Evolutionary conservation across 352 stramenopile species (phyloP), one percentile per base, ranked within the genome.

Genomic region (Globisporangium canariense): DNA sequence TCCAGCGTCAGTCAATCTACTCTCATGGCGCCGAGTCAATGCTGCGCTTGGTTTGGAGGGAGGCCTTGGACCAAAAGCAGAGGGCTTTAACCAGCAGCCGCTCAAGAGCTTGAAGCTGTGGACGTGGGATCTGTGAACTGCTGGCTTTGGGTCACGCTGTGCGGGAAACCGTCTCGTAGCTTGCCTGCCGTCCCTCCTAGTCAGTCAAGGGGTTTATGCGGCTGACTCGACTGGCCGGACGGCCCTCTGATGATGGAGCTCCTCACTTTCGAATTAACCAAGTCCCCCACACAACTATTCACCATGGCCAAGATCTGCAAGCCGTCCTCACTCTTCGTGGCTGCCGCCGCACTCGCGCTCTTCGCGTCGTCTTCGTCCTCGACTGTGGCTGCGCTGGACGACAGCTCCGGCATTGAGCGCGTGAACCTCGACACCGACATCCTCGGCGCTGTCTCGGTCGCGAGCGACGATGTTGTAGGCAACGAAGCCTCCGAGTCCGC

Each of bases 231-330:
- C 28, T 40, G 41, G 16, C 13, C 14, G 41, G 41, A 47, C 14
- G 41, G 41, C 41, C 16, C 14, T 47, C 13, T 47, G 41, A 5
- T 47, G 41, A 10, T 57, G 32, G 51, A 36, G 28, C 28, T 57
- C 28, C 43, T 53, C 57, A 62, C 40, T 62, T 45, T 62, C 32
- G 45, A 45, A 62, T 62, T 41, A 32, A 14, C 40, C 57, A 50
- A 46, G 57, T 54, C 41, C 3, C 32, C 10, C 52, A 58, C 32
- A 45, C 32, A 58, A 0, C 13, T 11, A 58, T 30, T 30, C 18
- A 46, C 40, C 22, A 66, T 66, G 60, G n/a, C 38, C 14, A 60
- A 60, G 36, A 60, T 34, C 60, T 55, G 40, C 60, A 53, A 60
- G 38, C 32, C 60, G 32, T 66, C 28, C 14, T 58, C 57, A 22